phyloP scores from a whole-genome alignment of 2,329 filamentous ascomycete species.

The Monilinia fructigena region DNA sequence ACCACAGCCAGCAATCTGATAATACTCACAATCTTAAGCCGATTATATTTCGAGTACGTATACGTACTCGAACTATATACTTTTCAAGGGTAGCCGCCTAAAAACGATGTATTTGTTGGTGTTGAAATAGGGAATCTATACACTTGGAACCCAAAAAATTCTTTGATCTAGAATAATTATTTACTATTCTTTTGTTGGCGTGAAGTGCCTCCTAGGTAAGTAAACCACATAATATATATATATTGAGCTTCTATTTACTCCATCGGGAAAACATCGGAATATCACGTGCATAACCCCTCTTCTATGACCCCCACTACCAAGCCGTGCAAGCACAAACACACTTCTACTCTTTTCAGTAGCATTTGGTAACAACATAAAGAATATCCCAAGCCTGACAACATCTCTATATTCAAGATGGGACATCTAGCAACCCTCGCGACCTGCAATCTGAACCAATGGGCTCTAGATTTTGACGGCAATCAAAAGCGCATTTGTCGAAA shows the following conservation, averaged over 20 bases:
- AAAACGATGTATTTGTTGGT: no score
- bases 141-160: no score
- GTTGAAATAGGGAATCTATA: no score
- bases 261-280: not conserved
- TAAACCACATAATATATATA: no score
- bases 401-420: constrained; percentile 14
- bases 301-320: not conserved
- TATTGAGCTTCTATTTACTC: not conserved
- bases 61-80: no score
- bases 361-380: not conserved
- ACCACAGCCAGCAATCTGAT: no score
- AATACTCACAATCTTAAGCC: no score
- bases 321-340: not conserved
- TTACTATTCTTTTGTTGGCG: no score
- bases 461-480: constrained; percentile 23
- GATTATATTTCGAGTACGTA: no score
- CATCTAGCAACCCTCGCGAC: constrained; percentile 21
- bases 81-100: no score
- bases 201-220: no score
- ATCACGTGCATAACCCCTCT: not conserved
- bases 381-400: not conserved
- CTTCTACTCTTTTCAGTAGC: not conserved
- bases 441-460: constrained; percentile 20
- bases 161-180: no score
- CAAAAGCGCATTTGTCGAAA: constrained; percentile 57